phyloP scores from a whole-genome alignment of 768 basidiomycete genomes.

The Lenzites betulinus region DNA sequence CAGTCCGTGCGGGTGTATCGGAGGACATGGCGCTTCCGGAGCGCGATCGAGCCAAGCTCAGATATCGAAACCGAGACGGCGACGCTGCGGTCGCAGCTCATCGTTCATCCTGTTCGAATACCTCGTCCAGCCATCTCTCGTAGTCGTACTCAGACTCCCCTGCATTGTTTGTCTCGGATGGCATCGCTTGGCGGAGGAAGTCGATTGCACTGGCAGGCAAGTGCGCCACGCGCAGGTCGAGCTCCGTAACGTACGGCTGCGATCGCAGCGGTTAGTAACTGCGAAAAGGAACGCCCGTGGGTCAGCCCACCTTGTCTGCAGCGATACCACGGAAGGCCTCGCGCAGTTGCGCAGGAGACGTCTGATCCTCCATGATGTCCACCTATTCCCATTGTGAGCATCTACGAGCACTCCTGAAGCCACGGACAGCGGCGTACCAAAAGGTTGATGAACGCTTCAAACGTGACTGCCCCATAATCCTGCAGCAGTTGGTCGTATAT shows the following conservation, averaged over 20 bases:
- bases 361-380: conserved; percentile 95
- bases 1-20: not conserved
- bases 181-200: conserved; percentile 85
- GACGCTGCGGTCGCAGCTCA: not conserved
- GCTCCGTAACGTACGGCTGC: conserved; percentile 90
- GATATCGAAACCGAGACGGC: not conserved
- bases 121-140: conserved; percentile 78
- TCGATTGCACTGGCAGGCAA: conserved; percentile 75
- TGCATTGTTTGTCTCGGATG: conserved; percentile 48
- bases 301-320: conserved; percentile 70
- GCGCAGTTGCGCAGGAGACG: conserved; percentile 86
- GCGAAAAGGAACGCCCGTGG: not conserved
- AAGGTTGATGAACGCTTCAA: conserved; percentile 93
- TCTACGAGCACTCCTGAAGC: not conserved
- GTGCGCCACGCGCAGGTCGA: conserved; percentile 85
- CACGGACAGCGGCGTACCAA: conserved; percentile 53
- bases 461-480: conserved; percentile 87
- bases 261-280: conserved; percentile 7
- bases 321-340: conserved; percentile 94
- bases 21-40: conserved; percentile 10
- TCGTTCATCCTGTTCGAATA: conserved; percentile 47
- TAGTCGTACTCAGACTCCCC: conserved; percentile 79
- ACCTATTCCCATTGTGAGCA: conserved; percentile 52
- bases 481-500: conserved; percentile 79
- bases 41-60: conserved; percentile 4